Conservation (phyloP, 2,329 filamentous ascomycete species). For the Chaetomium globosum region DNA sequence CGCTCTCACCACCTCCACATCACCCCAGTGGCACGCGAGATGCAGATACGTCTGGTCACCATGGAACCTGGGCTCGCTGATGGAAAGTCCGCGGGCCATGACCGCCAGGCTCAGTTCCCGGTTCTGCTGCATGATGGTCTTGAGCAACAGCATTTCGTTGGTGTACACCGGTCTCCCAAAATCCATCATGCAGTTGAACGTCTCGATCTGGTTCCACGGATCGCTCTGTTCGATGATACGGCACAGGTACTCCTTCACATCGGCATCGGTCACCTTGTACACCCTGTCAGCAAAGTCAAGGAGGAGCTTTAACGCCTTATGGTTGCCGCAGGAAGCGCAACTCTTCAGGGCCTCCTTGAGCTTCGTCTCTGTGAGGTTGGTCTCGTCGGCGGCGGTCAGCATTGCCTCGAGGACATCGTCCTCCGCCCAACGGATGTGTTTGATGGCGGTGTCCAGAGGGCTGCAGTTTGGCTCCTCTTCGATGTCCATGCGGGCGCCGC, state of each 20-base stretch:
- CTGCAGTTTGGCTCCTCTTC: conserved; percentile 31
- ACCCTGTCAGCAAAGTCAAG: conserved; percentile 29
- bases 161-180: conserved; percentile 30
- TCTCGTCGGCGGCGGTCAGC: conserved; percentile 27
- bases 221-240: conserved; percentile 33
- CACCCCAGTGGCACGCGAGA: conserved; percentile 33
- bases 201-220: conserved; percentile 34
- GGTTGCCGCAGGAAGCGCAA: conserved; percentile 31
- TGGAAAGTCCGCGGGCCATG: conserved; percentile 32
- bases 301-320: conserved; percentile 33
- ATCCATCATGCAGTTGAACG: conserved; percentile 33
- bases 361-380: conserved; percentile 28
- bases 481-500: conserved; percentile 33
- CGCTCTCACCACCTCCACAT: conserved; percentile 30
- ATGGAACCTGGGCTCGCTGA: conserved; percentile 31
- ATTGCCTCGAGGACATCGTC: conserved; percentile 34
- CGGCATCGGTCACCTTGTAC: conserved; percentile 27
- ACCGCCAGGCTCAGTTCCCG: conserved; percentile 31
- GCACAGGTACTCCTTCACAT: conserved; percentile 31
- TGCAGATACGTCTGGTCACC: conserved; percentile 35
- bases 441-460: conserved; percentile 33
- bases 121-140: conserved; percentile 32
- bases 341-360: conserved; percentile 28
- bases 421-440: conserved; percentile 33
- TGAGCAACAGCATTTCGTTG: conserved; percentile 34